Conservation (phyloP, 164 flowering plant genomes). For the Dillenia turbinata region DNA sequence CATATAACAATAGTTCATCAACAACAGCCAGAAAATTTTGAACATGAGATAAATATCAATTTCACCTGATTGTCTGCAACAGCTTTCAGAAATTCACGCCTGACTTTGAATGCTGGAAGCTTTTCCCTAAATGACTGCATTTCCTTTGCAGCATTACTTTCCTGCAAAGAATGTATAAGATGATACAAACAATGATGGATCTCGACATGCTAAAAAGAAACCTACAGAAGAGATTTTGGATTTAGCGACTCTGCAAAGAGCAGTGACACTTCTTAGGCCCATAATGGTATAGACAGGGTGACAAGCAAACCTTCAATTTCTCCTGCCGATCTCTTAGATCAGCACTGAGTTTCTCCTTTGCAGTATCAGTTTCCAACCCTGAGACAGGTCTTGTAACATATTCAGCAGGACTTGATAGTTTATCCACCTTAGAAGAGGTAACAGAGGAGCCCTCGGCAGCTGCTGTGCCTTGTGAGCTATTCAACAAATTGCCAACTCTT, state of each 20-base stretch:
- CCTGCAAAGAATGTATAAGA: constrained; percentile 32
- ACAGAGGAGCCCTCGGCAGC: constrained; percentile 26
- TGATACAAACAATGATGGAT: no score
- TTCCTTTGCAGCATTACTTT: constrained; percentile 40
- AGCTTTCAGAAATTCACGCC: constrained; percentile 69
- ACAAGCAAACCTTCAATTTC: constrained; percentile 40
- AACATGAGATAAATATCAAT: not conserved
- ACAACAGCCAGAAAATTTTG: no score
- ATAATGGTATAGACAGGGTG: not conserved
- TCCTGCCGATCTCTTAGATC: constrained; percentile 75
- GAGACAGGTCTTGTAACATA: constrained; percentile 17
- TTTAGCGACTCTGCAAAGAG: not conserved
- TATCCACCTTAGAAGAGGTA: constrained; percentile 29
- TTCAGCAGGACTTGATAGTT: constrained; percentile 16
- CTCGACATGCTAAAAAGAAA: not conserved
- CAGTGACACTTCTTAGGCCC: not conserved
- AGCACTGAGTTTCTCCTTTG: constrained; percentile 43
- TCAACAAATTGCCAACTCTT: constrained; percentile 68
- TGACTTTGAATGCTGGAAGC: constrained; percentile 83
- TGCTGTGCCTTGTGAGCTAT: constrained; percentile 31
- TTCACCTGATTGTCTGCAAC: constrained; percentile 79
- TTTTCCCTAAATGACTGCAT: constrained; percentile 75
- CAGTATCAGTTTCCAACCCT: constrained; percentile 22
- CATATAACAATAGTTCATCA: no score
- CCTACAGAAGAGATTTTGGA: not conserved